Evolutionary conservation across 73 alveolate genomes (phyloP).

Genomic region (Paramecium tetraurelia): DNA sequence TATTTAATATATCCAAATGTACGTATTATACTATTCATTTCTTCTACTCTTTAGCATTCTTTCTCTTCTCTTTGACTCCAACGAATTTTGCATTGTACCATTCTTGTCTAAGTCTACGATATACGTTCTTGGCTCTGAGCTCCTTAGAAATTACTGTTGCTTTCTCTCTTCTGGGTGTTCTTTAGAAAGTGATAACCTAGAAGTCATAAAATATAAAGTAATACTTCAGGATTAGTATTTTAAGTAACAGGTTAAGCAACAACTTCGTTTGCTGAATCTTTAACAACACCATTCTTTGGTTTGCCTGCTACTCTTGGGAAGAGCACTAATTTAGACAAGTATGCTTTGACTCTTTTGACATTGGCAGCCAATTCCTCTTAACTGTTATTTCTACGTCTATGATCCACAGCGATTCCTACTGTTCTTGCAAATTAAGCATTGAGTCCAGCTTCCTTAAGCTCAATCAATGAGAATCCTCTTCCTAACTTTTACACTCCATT

Average conservation of each 20-base stretch:
- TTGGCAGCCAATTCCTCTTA: conserved; percentile 86
- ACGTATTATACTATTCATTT: conserved; percentile 35
- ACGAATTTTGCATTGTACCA: conserved; percentile 52
- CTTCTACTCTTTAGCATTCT: not conserved
- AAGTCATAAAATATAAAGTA: not conserved
- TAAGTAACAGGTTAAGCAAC: conserved; percentile 13
- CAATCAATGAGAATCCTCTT: conserved; percentile 95
- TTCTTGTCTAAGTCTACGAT: conserved; percentile 41
- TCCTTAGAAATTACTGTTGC: conserved; percentile 28
- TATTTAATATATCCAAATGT: conserved; percentile 23
- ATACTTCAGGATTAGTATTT: conserved; percentile 35
- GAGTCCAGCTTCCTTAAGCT: conserved; percentile 90
- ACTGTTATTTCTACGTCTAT: conserved; percentile 93
- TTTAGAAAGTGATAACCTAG: conserved; percentile 41
- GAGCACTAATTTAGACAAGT: conserved; percentile 89
- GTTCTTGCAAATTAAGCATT: conserved; percentile 92
- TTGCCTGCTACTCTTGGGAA: conserved; percentile 77
- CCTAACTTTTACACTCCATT: conserved; percentile 82
- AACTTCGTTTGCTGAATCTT: conserved; percentile 23
- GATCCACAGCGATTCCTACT: conserved; percentile 98
- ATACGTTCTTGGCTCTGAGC: not conserved
- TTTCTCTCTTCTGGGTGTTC: conserved; percentile 35
- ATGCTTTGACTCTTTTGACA: conserved; percentile 90
- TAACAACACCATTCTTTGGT: conserved; percentile 37
- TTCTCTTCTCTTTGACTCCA: conserved; percentile 49